Percentiles rank a stretch among this genome's conserved stretches.
These are phyloP conservation scores for Malassezia globosa DNA, from an alignment of 1,284 basidiomycete genomes.

Conservation along the genomic window DNA sequence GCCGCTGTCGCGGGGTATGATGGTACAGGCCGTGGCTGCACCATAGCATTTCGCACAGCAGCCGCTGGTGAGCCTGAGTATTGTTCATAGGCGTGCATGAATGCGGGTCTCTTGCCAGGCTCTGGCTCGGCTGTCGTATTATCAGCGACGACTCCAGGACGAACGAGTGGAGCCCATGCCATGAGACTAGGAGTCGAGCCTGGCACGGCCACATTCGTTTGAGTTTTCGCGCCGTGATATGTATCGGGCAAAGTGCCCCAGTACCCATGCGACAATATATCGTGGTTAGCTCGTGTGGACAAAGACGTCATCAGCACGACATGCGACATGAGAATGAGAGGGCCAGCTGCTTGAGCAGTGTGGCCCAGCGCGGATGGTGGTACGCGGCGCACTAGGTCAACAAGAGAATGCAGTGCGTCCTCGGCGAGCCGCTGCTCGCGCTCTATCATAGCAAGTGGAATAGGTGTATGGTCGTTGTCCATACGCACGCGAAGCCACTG, in stretches of 20 bases:
- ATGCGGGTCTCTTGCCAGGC: background rate
- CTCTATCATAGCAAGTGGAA: constrained; percentile 1
- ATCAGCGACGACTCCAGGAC: constrained; percentile 10
- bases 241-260: constrained; percentile 30
- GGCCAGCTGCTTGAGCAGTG: constrained; percentile 9
- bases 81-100: background rate
- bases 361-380: constrained; percentile 12
- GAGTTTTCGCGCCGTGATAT: constrained; percentile 1
- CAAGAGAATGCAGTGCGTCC: constrained; percentile 23
- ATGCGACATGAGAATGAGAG: constrained; percentile 10
- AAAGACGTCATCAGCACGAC: constrained; percentile 18
- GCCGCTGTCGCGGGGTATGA: background rate
- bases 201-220: background rate
- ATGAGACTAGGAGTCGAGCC: background rate
- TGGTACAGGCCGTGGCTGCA: background rate
- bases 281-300: constrained; percentile 18
- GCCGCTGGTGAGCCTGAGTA: background rate
- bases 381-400: constrained; percentile 19
- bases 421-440: constrained; percentile 23
- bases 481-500: constrained; percentile 32
- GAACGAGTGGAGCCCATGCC: constrained; percentile 8
- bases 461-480: constrained; percentile 10
- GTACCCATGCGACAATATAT: constrained; percentile 24
- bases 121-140: constrained; percentile 1
- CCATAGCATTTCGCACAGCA: background rate